phyloP scores from a whole-genome alignment of 805 yeast species.

The Starmerella scarabaei region DNA sequence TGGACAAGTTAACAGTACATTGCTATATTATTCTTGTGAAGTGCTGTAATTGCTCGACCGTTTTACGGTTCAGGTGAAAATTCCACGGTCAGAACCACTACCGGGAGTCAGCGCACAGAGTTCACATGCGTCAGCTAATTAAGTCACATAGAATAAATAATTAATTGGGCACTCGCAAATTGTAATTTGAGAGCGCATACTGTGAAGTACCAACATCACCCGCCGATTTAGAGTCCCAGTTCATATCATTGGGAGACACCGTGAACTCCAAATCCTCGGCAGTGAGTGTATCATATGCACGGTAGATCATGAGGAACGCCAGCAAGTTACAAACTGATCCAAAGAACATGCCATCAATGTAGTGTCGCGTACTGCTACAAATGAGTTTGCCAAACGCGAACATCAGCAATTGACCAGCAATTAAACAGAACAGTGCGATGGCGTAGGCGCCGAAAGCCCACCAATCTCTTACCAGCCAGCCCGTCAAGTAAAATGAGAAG shows the following conservation, averaged over 20 bases:
- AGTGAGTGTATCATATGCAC: slow-evolving; percentile 93
- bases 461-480: slow-evolving; percentile 53
- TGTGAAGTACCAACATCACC: slow-evolving; percentile 22
- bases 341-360: slow-evolving; percentile 80
- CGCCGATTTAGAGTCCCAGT: slow-evolving; percentile 28
- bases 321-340: slow-evolving; percentile 69
- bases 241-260: slow-evolving; percentile 42
- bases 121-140: too few relatives aligned
- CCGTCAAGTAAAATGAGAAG: slow-evolving; percentile 55
- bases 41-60: too few relatives aligned
- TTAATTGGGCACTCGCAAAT: slow-evolving; percentile 17
- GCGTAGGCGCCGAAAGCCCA: slow-evolving; percentile 87
- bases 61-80: too few relatives aligned
- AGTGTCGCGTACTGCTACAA: slow-evolving; percentile 66
- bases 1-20: too few relatives aligned
- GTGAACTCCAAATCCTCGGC: slow-evolving; percentile 89
- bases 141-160: too few relatives aligned
- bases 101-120: too few relatives aligned
- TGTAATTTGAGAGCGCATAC: slow-evolving; percentile 29
- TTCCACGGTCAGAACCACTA: too few relatives aligned
- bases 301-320: slow-evolving; percentile 87
- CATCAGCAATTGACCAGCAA: slow-evolving; percentile 62
- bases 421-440: slow-evolving; percentile 59
- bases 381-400: slow-evolving; percentile 56
- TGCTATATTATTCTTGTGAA: too few relatives aligned